Base-by-base conservation (phyloP, 768 basidiomycete genomes). In the Pilatotrama ljubarskyi region DNA sequence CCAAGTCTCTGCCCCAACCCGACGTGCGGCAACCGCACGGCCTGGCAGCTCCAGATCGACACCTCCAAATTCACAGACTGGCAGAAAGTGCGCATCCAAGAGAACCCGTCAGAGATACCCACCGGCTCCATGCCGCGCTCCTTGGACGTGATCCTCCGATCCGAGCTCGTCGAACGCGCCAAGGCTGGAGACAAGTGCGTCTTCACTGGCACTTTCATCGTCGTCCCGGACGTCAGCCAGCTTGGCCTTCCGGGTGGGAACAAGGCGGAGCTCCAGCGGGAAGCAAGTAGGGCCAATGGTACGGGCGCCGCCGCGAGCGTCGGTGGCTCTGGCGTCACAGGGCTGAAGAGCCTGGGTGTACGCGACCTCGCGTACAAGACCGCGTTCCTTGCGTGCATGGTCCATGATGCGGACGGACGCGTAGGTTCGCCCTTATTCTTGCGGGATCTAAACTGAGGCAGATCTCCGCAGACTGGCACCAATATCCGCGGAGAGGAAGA, bases 121-220 rank as follows among this genome's bases (percentile, higher is more conserved):
- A 98, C 96, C 0, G 97, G 97, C 1, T 93, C 90, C 3, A 99
- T 98, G 97, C 97, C 97, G 26, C 88, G 96, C 32, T 96, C 94
- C 25, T 77, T 98, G 58, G 96, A 98, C 71, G 96, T 98, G 42
- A 93, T 98, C 64, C 84, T 98, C 7, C 89, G 97, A 26, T 88
- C 89, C 3, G 97, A 98, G 69, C 84, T 98, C 65, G 97, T 99
- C 37, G 97, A 99, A 73, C 86, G 93, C n/a, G 96, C 96, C 13
- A 99, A 99, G 72, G 97, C 97, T 1, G 97, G 97, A 67, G 97
- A 99, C 75, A 98, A 97, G 74, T 97, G 94, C 71, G 90, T 96
- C 50, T 98, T 99, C 72, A 97, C 93, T 5, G 97, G 97, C 18
- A 91, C 93, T 0, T 98, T 99, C 76, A 95, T 98, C 67, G 96